phyloP scores from a whole-genome alignment of 2,329 filamentous ascomycete genomes.

The Phialocephala subalpina region DNA sequence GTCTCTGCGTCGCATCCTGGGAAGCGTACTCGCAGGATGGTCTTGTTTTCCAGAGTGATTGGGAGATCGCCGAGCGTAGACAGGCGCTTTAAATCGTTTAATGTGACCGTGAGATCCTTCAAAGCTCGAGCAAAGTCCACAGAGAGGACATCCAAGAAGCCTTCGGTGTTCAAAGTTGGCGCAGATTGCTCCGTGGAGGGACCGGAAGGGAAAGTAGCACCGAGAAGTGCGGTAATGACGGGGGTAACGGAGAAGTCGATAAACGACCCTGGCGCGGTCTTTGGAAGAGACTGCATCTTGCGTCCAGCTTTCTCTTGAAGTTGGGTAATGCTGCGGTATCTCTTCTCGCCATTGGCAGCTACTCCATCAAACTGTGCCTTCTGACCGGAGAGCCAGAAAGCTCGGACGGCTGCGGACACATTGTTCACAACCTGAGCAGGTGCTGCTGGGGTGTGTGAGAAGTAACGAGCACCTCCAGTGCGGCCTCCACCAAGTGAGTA shows the following conservation, averaged over 20 bases:
- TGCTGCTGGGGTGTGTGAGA: constrained; percentile 85
- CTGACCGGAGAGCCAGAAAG: constrained; percentile 90
- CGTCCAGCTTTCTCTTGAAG: constrained; percentile 77
- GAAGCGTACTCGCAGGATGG: constrained; percentile 80
- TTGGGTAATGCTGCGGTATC: constrained; percentile 78
- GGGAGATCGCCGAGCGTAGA: constrained; percentile 84
- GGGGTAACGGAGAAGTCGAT: constrained; percentile 91
- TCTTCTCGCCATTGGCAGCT: constrained; percentile 76
- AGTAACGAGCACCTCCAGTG: constrained; percentile 79
- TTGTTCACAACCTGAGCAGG: constrained; percentile 93
- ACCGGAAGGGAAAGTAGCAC: constrained; percentile 58
- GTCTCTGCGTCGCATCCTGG: constrained; percentile 87
- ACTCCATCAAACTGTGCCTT: constrained; percentile 87
- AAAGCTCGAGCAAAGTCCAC: constrained; percentile 88
- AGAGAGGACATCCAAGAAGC: constrained; percentile 84
- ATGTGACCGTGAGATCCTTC: constrained; percentile 80
- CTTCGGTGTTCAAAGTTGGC: constrained; percentile 79
- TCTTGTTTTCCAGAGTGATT: constrained; percentile 70
- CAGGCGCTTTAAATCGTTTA: constrained; percentile 83
- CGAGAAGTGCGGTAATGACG: constrained; percentile 85
- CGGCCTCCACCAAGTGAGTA: constrained; percentile 79
- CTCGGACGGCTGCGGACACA: constrained; percentile 91
- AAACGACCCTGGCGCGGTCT: constrained; percentile 74
- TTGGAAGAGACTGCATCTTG: constrained; percentile 68
- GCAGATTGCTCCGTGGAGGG: constrained; percentile 50